A percentile compares a stretch with the other conserved stretches of the same genome.
phyloP scores from a whole-genome alignment of 371 early-diverging fungal species.

The Catenaria anguillulae region DNA sequence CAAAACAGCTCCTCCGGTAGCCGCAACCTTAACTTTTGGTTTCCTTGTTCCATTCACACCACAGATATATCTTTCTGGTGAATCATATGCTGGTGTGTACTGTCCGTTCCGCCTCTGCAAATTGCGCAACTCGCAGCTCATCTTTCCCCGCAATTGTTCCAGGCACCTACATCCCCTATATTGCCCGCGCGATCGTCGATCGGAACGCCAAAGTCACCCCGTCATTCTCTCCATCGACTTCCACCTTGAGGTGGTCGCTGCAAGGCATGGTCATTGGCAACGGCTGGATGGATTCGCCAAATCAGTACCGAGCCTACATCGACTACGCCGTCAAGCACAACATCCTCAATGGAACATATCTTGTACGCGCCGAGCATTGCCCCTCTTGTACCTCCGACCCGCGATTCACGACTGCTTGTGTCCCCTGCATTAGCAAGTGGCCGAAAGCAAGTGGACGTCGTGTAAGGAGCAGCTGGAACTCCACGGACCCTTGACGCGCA shows the following conservation, averaged over 20 bases:
- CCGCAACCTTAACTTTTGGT: not conserved
- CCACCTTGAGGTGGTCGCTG: conserved; percentile 29
- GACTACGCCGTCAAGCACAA: conserved; percentile 16
- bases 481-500: not conserved
- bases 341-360: conserved; percentile 17
- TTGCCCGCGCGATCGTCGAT: conserved; percentile 40
- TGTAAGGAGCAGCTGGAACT: not conserved
- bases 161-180: conserved; percentile 71
- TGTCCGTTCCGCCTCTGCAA: too few relatives aligned
- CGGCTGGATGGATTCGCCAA: conserved; percentile 71
- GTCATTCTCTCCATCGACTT: conserved; percentile 11
- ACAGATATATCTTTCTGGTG: conserved; percentile 64
- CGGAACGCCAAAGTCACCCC: conserved; percentile 40
- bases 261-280: conserved; percentile 64
- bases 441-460: not conserved
- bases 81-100: conserved; percentile 79
- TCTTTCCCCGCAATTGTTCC: too few relatives aligned
- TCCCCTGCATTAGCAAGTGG: not conserved
- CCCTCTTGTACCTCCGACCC: not conserved
- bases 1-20: not conserved
- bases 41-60: not conserved
- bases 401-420: too few relatives aligned
- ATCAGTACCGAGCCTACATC: conserved; percentile 30
- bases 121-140: too few relatives aligned
- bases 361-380: too few relatives aligned